Evolutionary conservation across 352 stramenopile genomes (phyloP).

Genomic region (Phytophthora pseudosyringae): DNA sequence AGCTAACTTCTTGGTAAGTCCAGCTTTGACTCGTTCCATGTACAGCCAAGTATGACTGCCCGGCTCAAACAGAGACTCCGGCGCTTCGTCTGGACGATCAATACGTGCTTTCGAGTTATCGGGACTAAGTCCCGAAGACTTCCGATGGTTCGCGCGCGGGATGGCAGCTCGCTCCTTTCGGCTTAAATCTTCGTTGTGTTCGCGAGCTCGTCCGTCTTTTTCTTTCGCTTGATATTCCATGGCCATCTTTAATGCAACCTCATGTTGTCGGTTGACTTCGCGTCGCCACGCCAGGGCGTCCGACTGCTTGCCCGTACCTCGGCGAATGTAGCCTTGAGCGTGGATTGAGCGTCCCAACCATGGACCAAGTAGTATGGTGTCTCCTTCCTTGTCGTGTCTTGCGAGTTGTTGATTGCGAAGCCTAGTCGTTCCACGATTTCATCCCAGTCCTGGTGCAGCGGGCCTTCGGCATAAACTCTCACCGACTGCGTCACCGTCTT

Average conservation of each 20-base stretch:
- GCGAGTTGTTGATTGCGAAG: conserved; percentile 1
- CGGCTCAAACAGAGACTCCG: not conserved
- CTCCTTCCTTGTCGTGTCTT: not conserved
- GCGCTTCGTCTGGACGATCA: not conserved
- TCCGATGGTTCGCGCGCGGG: not conserved
- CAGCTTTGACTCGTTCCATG: not conserved
- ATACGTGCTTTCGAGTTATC: not conserved
- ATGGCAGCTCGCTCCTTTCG: not conserved
- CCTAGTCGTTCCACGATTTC: not conserved
- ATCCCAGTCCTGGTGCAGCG: conserved; percentile 3
- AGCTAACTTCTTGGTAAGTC: too few relatives aligned
- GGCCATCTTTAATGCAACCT: not conserved
- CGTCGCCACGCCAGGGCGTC: conserved; percentile 1
- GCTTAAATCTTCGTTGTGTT: not conserved
- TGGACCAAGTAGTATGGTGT: conserved; percentile 5
- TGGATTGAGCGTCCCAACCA: not conserved
- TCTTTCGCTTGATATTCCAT: not conserved
- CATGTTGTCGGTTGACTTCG: conserved; percentile 5
- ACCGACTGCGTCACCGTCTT: conserved; percentile 7
- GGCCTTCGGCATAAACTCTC: not conserved
- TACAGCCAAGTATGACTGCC: not conserved
- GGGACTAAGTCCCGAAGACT: too few relatives aligned
- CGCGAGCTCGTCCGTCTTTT: not conserved
- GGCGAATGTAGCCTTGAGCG: not conserved
- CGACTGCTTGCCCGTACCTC: not conserved